Evolutionary conservation across 768 basidiomycete species (phyloP), one percentile per base, ranked within the genome.

Genomic region (Cytidiella melzeri): DNA sequence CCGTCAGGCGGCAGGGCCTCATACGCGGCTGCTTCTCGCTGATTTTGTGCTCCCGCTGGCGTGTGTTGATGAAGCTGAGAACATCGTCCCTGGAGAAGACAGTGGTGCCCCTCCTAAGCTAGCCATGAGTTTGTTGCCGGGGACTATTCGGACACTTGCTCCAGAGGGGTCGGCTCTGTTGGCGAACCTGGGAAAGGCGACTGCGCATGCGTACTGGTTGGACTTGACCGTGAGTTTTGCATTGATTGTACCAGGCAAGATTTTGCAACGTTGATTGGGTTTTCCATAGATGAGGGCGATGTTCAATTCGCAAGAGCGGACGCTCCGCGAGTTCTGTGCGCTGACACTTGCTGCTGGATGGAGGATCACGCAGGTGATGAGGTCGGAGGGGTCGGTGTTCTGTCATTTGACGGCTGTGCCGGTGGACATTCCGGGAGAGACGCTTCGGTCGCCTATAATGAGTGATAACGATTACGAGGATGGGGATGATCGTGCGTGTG

Each of bases 151-250:
- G 44, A 69, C 70, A 38, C 69, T 84, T 3, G 80, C 75, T 0
- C 74, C 78, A 3, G 71, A 75, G 2, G 72, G 77, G 9, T 73
- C 75, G 18, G 84, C 84, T 28, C 64, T 90, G n/a, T 69, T 88
- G 25, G 70, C 85, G 5, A 90, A 89, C 58, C 64, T 87, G 5
- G 87, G 87, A 0, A 83, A 81, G 57, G 84, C 84, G 5, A 87
- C 65, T 59, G 74, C 80, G 5, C 81, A 77, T 54, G 83, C 75
- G 5, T 87, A 84, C 61, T 84, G 77, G 74, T 73, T 84, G 73
- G 85, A 87, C 60, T 64, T 85, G 56, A 75, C 79, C 24, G 85
- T 84, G 57, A 45, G 73, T 56, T 9, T 19, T 27, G 21, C 21
- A 24, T 47, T 13, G 13, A 41, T 5, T n/a, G n/a, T n/a, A n/a